These are phyloP conservation scores for Solanum sitiens DNA, from an alignment of 257 asterid genomes.

Conservation along the genomic window DNA sequence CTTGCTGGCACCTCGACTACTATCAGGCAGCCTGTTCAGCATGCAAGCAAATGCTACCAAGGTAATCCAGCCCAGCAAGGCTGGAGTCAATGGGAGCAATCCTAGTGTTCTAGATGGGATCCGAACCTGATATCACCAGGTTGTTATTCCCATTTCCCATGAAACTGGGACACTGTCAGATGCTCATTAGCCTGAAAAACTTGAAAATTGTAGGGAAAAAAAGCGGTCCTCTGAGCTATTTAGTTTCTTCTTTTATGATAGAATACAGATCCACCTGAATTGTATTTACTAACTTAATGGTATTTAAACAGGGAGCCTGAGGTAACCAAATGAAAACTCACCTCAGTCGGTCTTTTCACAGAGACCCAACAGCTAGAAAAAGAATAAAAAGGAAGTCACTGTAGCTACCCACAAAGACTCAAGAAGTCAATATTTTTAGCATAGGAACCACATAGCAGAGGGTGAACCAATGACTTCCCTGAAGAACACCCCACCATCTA, in stretches of 20 bases:
- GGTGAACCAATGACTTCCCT: neutral
- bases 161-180: neutral
- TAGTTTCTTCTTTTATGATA: neutral
- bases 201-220: neutral
- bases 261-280: neutral
- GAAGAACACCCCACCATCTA: neutral
- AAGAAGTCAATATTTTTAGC: neutral
- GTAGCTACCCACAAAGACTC: neutral
- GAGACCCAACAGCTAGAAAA: neutral
- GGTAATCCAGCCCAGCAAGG: neutral
- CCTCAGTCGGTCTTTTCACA: neutral
- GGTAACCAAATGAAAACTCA: neutral
- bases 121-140: neutral
- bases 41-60: neutral
- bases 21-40: neutral
- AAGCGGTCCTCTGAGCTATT: neutral
- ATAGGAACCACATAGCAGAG: neutral
- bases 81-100: neutral
- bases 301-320: neutral
- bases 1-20: neutral
- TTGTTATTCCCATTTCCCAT: neutral
- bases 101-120: neutral
- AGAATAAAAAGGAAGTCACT: neutral
- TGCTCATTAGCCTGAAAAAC: neutral
- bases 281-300: neutral